Evolutionary conservation across 306 rosid species (phyloP), one percentile per base, ranked within the genome.

Genomic region (Quercus dentata): DNA sequence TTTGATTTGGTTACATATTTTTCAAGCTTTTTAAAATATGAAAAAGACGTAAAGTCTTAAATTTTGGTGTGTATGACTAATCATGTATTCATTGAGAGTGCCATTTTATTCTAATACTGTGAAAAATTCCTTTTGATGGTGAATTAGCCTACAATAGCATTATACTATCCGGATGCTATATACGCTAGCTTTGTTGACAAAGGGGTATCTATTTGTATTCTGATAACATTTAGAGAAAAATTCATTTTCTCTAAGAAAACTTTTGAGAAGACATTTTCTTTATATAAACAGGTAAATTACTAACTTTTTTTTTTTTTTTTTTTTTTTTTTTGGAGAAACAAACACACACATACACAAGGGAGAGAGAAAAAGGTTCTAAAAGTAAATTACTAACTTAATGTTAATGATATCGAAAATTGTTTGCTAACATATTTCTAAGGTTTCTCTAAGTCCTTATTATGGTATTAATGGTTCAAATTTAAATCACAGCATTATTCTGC

Each of bases 1-100:
- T 87, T 67, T 52, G 85, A 88, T 75, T 76, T 65, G 72, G 82
- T 78, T 77, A 78, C 59, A 19, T 62, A 13, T 74, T 54, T 74
- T 81, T 46, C 67, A 76, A 80, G 30, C 59, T 63, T 25, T 77
- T 71, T 56, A 23, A 74, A 80, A 25, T 56, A 33, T 85, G 94
- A 91, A 79, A 94, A 76, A 56, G 97, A 91, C 98, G 74, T 85
- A 81, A 90, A 89, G 89, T 73, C 74, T 84, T 71, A 44, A 81
- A 76, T 69, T 77, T 80, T 79, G 83, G 75, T 52, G 74, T 76
- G 71, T 79, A 70, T 79, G 76, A 78, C 80, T 65, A 74, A 76
- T 79, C 78, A 67, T 79, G 69, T 79, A 82, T 84, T 82, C 85
- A 78, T 80, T 75, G 56, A 82, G 78, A 79, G 55, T 71, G 81